phyloP scores from a whole-genome alignment of 495 filamentous ascomycete genomes.

The Melanomma pulvis-pyrius region DNA sequence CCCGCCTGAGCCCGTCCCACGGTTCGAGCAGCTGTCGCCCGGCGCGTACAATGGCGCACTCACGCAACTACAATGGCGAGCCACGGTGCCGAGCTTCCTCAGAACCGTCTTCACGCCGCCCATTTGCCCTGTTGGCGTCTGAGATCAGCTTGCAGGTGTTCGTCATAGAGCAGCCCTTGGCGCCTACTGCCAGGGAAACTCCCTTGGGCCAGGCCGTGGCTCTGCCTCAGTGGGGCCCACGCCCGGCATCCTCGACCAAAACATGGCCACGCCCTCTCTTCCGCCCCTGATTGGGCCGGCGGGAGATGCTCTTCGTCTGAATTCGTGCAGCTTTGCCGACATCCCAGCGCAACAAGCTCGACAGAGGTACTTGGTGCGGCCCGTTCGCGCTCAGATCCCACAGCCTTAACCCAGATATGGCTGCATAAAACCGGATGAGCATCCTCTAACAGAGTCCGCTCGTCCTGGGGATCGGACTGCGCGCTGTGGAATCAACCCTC shows the following conservation, averaged over 20 bases:
- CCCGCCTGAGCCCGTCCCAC: background rate
- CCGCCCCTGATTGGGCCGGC: conserved; percentile 26
- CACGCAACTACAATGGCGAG: no score
- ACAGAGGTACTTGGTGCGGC: conserved; percentile 23
- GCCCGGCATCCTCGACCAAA: conserved; percentile 18
- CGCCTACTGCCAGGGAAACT: conserved; percentile 25
- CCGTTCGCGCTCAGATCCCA: conserved; percentile 25
- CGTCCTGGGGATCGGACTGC: conserved; percentile 12
- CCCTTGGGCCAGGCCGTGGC: conserved; percentile 10
- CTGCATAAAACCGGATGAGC: conserved; percentile 31
- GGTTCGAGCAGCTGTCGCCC: conserved; percentile 3
- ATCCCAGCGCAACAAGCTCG: conserved; percentile 28
- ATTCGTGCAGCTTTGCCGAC: conserved; percentile 37
- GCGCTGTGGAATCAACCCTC: conserved; percentile 5
- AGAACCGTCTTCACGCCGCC: background rate
- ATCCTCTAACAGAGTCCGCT: conserved; percentile 19
- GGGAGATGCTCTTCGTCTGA: conserved; percentile 33
- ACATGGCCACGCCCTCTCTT: background rate
- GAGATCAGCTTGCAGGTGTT: conserved; percentile 18
- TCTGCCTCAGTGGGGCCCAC: conserved; percentile 17
- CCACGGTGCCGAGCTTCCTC: background rate
- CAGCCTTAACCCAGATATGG: conserved; percentile 27
- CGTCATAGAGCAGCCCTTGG: conserved; percentile 31
- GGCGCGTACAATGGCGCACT: no score
- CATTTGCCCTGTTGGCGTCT: conserved; percentile 19